These are phyloP conservation scores for Gyrodon lividus DNA, from an alignment of 768 basidiomycete genomes.

Conservation along the genomic window DNA sequence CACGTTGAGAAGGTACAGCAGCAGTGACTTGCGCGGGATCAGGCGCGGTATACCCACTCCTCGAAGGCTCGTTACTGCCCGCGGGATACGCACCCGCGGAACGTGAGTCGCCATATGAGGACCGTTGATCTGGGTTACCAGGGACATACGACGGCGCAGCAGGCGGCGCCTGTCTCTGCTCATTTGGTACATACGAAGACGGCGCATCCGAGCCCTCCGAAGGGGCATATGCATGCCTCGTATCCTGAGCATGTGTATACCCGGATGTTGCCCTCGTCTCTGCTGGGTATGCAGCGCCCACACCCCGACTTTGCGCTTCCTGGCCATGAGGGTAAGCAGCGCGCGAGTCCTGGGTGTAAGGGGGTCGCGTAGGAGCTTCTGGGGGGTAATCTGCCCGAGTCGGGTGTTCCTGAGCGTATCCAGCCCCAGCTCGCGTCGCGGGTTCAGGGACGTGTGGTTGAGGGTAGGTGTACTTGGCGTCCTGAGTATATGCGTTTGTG, in stretches of 20 bases:
- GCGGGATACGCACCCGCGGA: conserved; percentile 15
- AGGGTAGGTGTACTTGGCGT: conserved; percentile 22
- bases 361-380: conserved; percentile 15
- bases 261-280: conserved; percentile 22
- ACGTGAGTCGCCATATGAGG: conserved; percentile 25
- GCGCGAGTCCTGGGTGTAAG: conserved; percentile 19
- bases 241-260: conserved; percentile 19
- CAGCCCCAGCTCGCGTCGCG: conserved; percentile 11
- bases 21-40: conserved; percentile 15
- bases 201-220: conserved; percentile 14
- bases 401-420: conserved; percentile 16
- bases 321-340: conserved; percentile 14
- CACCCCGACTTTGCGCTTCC: conserved; percentile 17
- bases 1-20: conserved; percentile 20
- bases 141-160: conserved; percentile 16
- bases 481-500: conserved; percentile 23
- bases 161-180: conserved; percentile 19
- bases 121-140: conserved; percentile 13
- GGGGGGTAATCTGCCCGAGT: conserved; percentile 14
- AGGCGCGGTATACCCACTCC: conserved; percentile 13
- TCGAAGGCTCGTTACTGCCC: conserved; percentile 10
- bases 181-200: conserved; percentile 16
- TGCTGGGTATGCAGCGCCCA: conserved; percentile 7
- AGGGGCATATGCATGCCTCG: conserved; percentile 19
- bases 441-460: conserved; percentile 19